These are phyloP conservation scores for Scedosporium boydii DNA, from an alignment of 2,329 filamentous ascomycete species.

Conservation along the genomic window DNA sequence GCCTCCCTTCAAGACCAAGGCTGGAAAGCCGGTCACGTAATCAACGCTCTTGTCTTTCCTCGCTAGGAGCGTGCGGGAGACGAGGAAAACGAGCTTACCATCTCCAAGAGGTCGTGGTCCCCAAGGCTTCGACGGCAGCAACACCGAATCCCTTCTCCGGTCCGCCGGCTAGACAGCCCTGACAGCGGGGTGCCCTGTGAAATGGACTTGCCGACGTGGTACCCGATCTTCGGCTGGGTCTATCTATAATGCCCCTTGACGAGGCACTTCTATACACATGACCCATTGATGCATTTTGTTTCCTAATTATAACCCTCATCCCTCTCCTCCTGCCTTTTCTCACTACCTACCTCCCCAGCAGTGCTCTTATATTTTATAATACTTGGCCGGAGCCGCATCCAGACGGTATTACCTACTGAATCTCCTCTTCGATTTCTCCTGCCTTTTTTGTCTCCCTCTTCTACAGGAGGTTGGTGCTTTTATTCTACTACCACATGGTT, in stretches of 20 bases:
- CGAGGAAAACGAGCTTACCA: background rate
- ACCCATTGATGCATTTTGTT: background rate
- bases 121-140: background rate
- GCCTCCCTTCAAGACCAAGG: constrained; percentile 57
- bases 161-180: background rate
- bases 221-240: background rate
- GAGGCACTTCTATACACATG: background rate
- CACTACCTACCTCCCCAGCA: background rate
- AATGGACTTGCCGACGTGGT: background rate
- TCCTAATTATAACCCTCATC: background rate
- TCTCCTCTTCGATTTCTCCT: background rate
- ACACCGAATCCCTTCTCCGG: background rate
- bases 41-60: constrained; percentile 64
- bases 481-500: too few relatives aligned
- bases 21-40: constrained; percentile 64
- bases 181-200: background rate
- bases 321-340: background rate
- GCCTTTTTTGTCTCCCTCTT: background rate
- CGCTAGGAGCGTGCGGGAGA: constrained; percentile 1
- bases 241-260: background rate
- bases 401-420: background rate
- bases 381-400: background rate
- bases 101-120: background rate
- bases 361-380: background rate
- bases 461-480: background rate